Conservation (phyloP, 208 protist genomes). For the Histomonas meleagridis region DNA sequence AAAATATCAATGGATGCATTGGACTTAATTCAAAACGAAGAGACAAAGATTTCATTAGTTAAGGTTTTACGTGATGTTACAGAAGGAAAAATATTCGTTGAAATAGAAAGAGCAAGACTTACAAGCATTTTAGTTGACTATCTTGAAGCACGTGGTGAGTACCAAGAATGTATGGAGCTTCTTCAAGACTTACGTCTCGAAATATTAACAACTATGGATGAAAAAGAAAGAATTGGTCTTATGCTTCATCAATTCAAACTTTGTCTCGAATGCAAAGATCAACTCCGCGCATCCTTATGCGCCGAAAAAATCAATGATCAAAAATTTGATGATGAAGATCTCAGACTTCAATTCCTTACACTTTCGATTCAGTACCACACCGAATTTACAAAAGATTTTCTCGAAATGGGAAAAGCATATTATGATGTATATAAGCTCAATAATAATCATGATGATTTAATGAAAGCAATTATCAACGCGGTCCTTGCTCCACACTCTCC, state of each 20-base stretch:
- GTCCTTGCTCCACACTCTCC: not conserved
- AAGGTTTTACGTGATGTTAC: not conserved
- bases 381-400: not conserved
- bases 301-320: slow-evolving; percentile 13
- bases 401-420: not conserved
- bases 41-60: not conserved
- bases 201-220: not conserved
- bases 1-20: not conserved
- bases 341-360: not conserved
- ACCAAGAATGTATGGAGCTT: not conserved
- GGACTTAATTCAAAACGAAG: not conserved
- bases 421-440: slow-evolving; percentile 9
- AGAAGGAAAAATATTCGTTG: slow-evolving; percentile 38
- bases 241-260: slow-evolving; percentile 26
- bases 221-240: not conserved
- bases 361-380: not conserved
- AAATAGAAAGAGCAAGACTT: not conserved
- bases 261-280: not conserved
- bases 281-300: not conserved
- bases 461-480: not conserved
- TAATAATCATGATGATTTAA: not conserved
- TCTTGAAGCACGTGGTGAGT: not conserved
- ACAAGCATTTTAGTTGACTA: not conserved
- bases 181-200: slow-evolving; percentile 2
- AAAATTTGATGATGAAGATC: not conserved